Evolutionary conservation across 192 early-diverging fungal genomes (phyloP).

Genomic region (Backusella luteola): DNA sequence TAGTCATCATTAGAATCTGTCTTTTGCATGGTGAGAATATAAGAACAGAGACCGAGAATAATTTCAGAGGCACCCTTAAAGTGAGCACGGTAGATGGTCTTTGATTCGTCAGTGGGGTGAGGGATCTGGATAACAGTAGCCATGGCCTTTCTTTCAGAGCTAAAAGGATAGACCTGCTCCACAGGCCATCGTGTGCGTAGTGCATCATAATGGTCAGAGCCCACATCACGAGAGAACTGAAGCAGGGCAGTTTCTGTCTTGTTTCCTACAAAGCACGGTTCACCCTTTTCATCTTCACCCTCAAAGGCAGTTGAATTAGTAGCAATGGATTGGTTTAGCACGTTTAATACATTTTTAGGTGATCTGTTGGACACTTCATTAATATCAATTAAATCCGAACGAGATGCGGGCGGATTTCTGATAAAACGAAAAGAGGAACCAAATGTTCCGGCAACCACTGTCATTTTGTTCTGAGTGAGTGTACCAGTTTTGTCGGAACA

Average conservation of each 20-base stretch:
- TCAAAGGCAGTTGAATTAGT: conserved; percentile 83
- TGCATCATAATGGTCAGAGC: conserved; percentile 60
- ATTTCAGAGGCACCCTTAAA: conserved; percentile 95
- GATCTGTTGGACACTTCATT: conserved; percentile 45
- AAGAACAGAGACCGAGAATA: conserved; percentile 63
- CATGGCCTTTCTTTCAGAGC: conserved; percentile 93
- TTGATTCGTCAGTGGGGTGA: conserved; percentile 39
- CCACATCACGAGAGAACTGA: conserved; percentile 68
- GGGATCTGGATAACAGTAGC: conserved; percentile 70
- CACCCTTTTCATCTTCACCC: conserved; percentile 46
- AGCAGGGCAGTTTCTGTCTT: conserved; percentile 96
- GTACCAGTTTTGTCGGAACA: conserved; percentile 99
- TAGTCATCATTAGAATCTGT: conserved; percentile 12
- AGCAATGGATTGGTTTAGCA: conserved; percentile 71
- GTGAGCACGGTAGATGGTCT: conserved; percentile 62
- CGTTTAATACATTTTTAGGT: conserved; percentile 39
- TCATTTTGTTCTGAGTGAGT: conserved; percentile 96
- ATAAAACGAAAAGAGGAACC: conserved; percentile 64
- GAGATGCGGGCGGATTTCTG: conserved; percentile 36
- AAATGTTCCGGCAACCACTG: conserved; percentile 82
- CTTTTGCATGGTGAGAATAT: conserved; percentile 43
- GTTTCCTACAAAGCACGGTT: conserved; percentile 72
- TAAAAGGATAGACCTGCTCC: conserved; percentile 85
- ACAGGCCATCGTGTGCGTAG: conserved; percentile 62
- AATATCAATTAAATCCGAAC: conserved; percentile 44